phyloP scores from a whole-genome alignment of 1,284 basidiomycete genomes.

The Kwoniella shivajii region DNA sequence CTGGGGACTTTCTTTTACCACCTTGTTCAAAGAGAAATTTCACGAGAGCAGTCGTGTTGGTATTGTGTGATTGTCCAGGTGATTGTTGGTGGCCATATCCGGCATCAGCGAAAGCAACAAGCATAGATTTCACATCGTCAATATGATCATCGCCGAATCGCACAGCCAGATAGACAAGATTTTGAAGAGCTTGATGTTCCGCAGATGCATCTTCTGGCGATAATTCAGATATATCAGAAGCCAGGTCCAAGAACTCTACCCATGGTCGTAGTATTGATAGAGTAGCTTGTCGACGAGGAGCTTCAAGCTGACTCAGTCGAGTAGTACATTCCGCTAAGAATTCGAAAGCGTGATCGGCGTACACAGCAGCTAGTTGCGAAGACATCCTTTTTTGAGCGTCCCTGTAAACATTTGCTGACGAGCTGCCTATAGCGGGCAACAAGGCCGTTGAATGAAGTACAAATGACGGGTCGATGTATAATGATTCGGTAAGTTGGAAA shows the following conservation, averaged over 20 bases:
- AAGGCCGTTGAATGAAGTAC: constrained; percentile 61
- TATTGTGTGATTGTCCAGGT: constrained; percentile 16
- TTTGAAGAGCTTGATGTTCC: constrained; percentile 72
- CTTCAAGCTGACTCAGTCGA: constrained; percentile 71
- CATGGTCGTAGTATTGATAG: constrained; percentile 77
- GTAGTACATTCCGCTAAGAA: constrained; percentile 74
- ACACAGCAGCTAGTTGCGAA: constrained; percentile 76
- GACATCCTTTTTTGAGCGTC: constrained; percentile 78
- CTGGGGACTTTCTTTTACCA: constrained; percentile 74
- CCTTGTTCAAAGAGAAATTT: constrained; percentile 87
- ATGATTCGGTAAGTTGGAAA: constrained; percentile 74
- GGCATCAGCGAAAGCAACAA: constrained; percentile 63
- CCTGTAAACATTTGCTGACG: constrained; percentile 74
- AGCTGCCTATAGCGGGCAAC: constrained; percentile 74
- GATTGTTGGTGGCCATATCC: constrained; percentile 10
- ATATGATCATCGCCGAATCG: constrained; percentile 75
- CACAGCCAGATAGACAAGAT: constrained; percentile 80
- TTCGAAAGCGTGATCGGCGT: constrained; percentile 67
- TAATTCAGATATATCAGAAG: constrained; percentile 28
- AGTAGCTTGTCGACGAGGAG: constrained; percentile 58
- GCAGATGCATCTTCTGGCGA: constrained; percentile 49
- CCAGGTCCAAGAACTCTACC: constrained; percentile 71
- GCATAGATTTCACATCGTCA: constrained; percentile 80
- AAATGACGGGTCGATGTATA: constrained; percentile 60
- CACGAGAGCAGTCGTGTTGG: constrained; percentile 76